Evolutionary conservation across 2,329 filamentous ascomycete species (phyloP).

Genomic region (Penicillium occitanis): DNA sequence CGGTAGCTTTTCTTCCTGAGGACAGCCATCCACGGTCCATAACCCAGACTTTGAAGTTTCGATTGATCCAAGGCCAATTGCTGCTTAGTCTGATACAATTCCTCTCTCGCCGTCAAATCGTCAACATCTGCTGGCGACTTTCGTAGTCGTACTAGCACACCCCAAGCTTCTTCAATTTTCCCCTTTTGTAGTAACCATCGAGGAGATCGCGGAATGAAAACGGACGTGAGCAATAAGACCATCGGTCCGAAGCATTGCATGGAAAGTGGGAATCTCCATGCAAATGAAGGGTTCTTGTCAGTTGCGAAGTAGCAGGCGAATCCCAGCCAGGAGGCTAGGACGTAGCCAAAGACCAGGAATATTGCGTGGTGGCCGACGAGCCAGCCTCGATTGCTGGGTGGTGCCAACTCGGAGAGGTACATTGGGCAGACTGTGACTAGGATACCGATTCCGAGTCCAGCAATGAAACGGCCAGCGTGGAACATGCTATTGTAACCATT

Average conservation of each 20-base stretch:
- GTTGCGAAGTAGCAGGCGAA: conserved; percentile 48
- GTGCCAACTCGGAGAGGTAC: conserved; percentile 48
- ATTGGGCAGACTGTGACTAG: conserved; percentile 48
- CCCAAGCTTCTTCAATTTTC: conserved; percentile 47
- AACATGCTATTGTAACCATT: conserved; percentile 39
- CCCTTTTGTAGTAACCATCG: conserved; percentile 53
- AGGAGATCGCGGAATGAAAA: conserved; percentile 50
- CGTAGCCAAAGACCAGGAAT: conserved; percentile 51
- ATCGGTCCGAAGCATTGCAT: conserved; percentile 44
- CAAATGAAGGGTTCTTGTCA: conserved; percentile 38
- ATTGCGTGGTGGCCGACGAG: conserved; percentile 50
- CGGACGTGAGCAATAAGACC: conserved; percentile 42
- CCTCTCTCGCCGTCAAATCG: conserved; percentile 47
- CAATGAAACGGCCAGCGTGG: conserved; percentile 46
- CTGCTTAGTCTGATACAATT: conserved; percentile 50
- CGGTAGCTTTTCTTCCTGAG: conserved; percentile 51
- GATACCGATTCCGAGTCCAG: conserved; percentile 45
- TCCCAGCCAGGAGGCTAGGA: conserved; percentile 48
- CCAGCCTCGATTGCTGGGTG: conserved; percentile 45
- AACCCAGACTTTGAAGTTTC: conserved; percentile 42
- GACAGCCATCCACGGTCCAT: conserved; percentile 48
- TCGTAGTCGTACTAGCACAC: conserved; percentile 44
- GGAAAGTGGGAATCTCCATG: conserved; percentile 49
- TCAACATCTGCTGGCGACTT: conserved; percentile 40
- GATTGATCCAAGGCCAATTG: conserved; percentile 47